Conservation (phyloP, 2,329 filamentous ascomycete genomes). For the Hymenotorrendiella dingleyae region DNA sequence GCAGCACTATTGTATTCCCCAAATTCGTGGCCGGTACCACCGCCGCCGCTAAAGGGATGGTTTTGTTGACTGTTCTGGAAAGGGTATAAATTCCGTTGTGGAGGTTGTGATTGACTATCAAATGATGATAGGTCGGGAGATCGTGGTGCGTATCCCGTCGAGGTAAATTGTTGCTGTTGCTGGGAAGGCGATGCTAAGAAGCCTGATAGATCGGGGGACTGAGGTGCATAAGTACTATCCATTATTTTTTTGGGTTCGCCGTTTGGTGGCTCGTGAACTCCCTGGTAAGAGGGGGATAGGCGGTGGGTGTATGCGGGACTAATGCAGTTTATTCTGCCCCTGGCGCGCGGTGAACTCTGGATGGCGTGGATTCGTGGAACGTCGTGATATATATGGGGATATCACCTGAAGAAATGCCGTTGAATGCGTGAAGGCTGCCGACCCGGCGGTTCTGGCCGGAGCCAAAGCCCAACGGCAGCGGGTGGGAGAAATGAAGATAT, state of each 20-base stretch:
- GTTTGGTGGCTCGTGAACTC: not conserved
- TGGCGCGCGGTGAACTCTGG: not conserved
- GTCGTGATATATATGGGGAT: not conserved
- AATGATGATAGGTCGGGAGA: constrained; percentile 24
- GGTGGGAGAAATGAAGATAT: too few species aligned
- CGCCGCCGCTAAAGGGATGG: constrained; percentile 8
- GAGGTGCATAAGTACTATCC: constrained; percentile 30
- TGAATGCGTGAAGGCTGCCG: too few species aligned
- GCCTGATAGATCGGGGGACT: constrained; percentile 30
- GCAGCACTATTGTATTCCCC: constrained; percentile 11
- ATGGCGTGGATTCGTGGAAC: too few species aligned
- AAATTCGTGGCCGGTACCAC: too few species aligned
- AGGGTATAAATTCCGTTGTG: constrained; percentile 10
- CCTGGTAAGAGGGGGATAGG: constrained; percentile 6
- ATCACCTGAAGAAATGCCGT: not conserved
- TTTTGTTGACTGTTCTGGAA: constrained; percentile 8
- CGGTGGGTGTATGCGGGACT: constrained; percentile 25
- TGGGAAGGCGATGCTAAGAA: constrained; percentile 24
- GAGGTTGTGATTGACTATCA: constrained; percentile 8
- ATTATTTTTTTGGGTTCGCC: constrained; percentile 12
- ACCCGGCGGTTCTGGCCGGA: too few species aligned
- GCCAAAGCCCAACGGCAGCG: too few species aligned
- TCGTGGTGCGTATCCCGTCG: constrained; percentile 22
- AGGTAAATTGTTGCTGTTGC: constrained; percentile 17
- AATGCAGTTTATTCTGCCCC: constrained; percentile 13